Evolutionary conservation across 2,329 filamentous ascomycete species (phyloP).

Genomic region (Geoglossum cookeanum): DNA sequence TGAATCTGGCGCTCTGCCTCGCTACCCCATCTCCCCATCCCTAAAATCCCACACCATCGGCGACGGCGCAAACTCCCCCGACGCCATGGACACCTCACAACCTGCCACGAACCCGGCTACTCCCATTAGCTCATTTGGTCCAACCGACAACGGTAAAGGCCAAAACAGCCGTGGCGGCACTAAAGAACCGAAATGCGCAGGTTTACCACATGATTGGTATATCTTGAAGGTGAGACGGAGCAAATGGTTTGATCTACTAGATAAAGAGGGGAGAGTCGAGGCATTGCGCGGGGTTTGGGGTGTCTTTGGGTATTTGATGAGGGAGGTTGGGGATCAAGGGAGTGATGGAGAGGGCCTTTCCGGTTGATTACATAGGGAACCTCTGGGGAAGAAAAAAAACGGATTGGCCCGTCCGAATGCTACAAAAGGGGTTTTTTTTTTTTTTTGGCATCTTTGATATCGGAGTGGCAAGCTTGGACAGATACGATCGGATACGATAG

Average conservation of each 20-base stretch:
- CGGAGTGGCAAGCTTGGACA: no score
- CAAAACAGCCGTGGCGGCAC: background rate
- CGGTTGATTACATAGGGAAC: no score
- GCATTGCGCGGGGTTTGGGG: constrained; percentile 38
- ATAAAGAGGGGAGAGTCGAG: constrained; percentile 32
- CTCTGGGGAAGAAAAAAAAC: no score
- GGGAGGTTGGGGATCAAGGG: constrained; percentile 6
- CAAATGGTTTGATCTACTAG: constrained; percentile 39
- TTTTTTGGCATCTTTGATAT: no score
- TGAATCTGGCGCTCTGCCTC: constrained; percentile 21
- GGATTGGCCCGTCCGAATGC: no score
- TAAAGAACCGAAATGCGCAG: constrained; percentile 4
- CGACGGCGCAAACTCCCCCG: background rate
- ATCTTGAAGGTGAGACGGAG: constrained; percentile 34
- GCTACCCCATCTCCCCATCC: background rate
- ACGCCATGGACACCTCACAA: background rate
- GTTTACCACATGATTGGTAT: constrained; percentile 23
- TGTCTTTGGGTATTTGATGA: constrained; percentile 33
- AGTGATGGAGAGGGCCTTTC: background rate
- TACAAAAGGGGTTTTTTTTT: no score
- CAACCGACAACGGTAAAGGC: background rate
- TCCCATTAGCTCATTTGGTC: no score
- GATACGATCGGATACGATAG: no score
- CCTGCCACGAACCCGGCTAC: background rate
- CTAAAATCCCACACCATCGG: background rate